A percentile compares a stretch with the other conserved stretches of the same genome.
These are phyloP conservation scores for Penicillium taxi DNA, from an alignment of 495 filamentous ascomycete species.

Conservation along the genomic window DNA sequence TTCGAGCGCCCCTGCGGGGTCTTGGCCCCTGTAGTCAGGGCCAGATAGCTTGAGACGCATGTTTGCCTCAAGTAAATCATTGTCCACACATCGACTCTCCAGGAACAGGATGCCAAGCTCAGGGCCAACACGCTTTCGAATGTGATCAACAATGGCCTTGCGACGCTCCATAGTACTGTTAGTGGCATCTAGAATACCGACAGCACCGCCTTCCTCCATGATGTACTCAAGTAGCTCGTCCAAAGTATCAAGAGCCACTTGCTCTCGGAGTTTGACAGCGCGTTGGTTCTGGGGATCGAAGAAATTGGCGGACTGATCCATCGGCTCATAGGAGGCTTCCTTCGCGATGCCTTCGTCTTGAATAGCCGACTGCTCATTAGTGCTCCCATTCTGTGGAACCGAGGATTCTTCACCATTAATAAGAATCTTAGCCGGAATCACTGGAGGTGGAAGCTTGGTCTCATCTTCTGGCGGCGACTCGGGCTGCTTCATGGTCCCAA, in stretches of 20 bases:
- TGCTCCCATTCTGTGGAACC: slow-evolving; percentile 20
- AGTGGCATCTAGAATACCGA: slow-evolving; percentile 97
- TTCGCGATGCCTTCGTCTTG: slow-evolving; percentile 18
- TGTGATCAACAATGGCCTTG: slow-evolving; percentile 72
- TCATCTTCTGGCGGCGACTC: slow-evolving; percentile 21
- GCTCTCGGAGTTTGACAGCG: slow-evolving; percentile 77
- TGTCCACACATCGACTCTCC: slow-evolving; percentile 84
- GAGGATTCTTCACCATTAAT: slow-evolving; percentile 39
- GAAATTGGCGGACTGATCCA: slow-evolving; percentile 87
- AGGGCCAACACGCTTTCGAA: slow-evolving; percentile 74
- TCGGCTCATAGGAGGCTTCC: slow-evolving; percentile 42
- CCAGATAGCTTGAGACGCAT: slow-evolving; percentile 97
- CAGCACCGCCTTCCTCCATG: slow-evolving; percentile 68
- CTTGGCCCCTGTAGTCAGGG: slow-evolving; percentile 90
- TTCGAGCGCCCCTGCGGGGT: slow-evolving; percentile 69
- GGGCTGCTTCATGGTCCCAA: slow-evolving; percentile 23
- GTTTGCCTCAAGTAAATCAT: slow-evolving; percentile 78
- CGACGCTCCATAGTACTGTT: slow-evolving; percentile 87
- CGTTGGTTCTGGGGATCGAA: slow-evolving; percentile 86
- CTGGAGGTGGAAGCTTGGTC: slow-evolving; percentile 30
- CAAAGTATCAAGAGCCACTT: slow-evolving; percentile 83
- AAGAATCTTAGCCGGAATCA: slow-evolving; percentile 41
- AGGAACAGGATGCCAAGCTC: slow-evolving; percentile 86
- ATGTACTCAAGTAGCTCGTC: slow-evolving; percentile 89
- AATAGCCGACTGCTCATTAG: slow-evolving; percentile 19